These are phyloP conservation scores for Ploettnerulaceae sp. DNA, from an alignment of 2,329 filamentous ascomycete species.

Conservation along the genomic window DNA sequence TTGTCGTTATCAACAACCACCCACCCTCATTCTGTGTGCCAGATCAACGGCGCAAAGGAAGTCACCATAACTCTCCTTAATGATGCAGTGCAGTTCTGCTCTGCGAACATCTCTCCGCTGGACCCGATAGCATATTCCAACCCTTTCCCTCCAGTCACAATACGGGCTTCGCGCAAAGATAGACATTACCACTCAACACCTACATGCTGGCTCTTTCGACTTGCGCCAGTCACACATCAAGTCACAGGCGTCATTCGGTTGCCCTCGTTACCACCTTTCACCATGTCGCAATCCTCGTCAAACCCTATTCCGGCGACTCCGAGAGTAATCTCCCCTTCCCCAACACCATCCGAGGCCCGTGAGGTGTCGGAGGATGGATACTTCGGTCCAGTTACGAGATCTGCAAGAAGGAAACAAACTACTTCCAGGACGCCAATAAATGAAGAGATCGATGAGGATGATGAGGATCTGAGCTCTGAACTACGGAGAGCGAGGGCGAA, in stretches of 20 bases:
- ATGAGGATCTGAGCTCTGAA: conserved; percentile 26
- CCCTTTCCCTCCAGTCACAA: conserved; percentile 26
- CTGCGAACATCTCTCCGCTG: conserved; percentile 49
- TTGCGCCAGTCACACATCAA: conserved; percentile 44
- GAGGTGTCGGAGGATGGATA: conserved; percentile 53
- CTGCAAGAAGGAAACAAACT: conserved; percentile 57
- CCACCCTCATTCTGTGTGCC: conserved; percentile 25
- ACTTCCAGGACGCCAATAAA: conserved; percentile 55
- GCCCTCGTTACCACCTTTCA: conserved; percentile 57
- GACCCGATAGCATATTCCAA: conserved; percentile 46
- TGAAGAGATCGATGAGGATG: conserved; percentile 49
- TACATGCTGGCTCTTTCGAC: conserved; percentile 44
- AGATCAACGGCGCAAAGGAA: conserved; percentile 28
- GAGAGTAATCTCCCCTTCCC: conserved; percentile 85
- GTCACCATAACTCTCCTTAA: conserved; percentile 35
- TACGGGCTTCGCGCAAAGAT: conserved; percentile 46
- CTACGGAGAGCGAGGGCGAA: conserved; percentile 31
- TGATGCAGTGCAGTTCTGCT: conserved; percentile 55
- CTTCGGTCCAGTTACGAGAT: conserved; percentile 71
- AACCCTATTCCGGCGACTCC: conserved; percentile 69
- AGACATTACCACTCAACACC: conserved; percentile 43
- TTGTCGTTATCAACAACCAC: conserved; percentile 15
- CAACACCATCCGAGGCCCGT: conserved; percentile 59
- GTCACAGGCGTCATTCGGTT: conserved; percentile 52
- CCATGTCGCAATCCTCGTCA: conserved; percentile 27